These are phyloP conservation scores for Populus tomentosa DNA, from an alignment of 441 rosid species.

Conservation along the genomic window DNA sequence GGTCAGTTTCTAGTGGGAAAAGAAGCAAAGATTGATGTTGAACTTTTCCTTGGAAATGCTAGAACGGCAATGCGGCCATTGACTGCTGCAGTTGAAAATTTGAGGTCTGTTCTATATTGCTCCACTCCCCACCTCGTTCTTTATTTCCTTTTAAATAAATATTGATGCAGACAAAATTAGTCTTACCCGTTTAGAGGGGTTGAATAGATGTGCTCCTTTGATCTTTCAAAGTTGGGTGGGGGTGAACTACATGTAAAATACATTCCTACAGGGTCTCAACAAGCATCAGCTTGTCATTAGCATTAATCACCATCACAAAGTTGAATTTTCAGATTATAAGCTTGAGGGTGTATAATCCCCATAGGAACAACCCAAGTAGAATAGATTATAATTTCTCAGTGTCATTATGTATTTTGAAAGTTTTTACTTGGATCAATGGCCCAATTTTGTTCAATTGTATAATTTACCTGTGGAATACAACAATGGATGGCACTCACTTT, in stretches of 20 bases:
- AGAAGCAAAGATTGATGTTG: constrained; percentile 49
- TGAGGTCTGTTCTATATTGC: constrained; percentile 43
- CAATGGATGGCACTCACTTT: not conserved
- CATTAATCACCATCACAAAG: not conserved
- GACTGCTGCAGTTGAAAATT: constrained; percentile 94
- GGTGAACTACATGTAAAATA: not conserved
- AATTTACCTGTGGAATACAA: not conserved
- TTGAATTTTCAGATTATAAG: not conserved
- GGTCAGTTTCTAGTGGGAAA: constrained; percentile 71
- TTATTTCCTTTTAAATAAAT: not conserved
- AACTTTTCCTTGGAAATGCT: constrained; percentile 94
- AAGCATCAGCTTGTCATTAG: not conserved
- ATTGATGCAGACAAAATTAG: not conserved
- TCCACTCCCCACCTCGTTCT: not conserved
- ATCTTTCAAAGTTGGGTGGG: not conserved
- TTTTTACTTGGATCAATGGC: not conserved
- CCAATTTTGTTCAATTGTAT: not conserved
- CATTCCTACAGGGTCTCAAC: not conserved
- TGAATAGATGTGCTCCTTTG: not conserved
- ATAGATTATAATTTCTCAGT: not conserved
- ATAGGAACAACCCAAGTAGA: not conserved
- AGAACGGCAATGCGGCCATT: constrained; percentile 99
- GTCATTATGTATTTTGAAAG: not conserved
- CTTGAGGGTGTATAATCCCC: not conserved
- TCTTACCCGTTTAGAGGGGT: not conserved